Conservation (phyloP, 352 stramenopile species). For the Phytophthora colocasiae region DNA sequence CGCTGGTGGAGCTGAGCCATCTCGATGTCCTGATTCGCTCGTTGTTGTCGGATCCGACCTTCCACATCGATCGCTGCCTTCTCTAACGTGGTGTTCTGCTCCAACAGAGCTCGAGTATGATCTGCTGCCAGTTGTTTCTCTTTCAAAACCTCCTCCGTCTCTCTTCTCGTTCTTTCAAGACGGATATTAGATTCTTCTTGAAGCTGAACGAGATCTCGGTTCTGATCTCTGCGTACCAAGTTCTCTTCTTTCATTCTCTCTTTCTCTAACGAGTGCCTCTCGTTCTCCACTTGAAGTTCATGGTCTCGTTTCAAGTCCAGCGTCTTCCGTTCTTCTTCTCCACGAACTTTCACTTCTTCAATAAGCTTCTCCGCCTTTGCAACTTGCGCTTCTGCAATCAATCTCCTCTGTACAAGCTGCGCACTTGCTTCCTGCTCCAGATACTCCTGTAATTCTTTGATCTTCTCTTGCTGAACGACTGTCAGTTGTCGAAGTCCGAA, state of each 20-base stretch:
- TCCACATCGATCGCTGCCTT: constrained; percentile 73
- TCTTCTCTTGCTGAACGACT: constrained; percentile 35
- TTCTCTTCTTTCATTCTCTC: constrained; percentile 59
- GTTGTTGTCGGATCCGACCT: constrained; percentile 72
- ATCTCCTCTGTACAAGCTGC: constrained; percentile 67
- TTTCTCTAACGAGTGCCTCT: constrained; percentile 58
- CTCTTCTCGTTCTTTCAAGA: constrained; percentile 58
- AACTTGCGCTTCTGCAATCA: constrained; percentile 59
- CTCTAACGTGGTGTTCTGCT: constrained; percentile 68
- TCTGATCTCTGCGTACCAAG: constrained; percentile 48
- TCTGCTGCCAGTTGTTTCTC: constrained; percentile 61
- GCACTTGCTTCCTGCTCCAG: constrained; percentile 71
- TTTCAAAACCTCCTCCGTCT: constrained; percentile 71
- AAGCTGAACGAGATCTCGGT: constrained; percentile 63
- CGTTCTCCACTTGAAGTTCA: constrained; percentile 57
- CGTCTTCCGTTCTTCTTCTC: constrained; percentile 63
- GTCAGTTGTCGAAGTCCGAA: constrained; percentile 33
- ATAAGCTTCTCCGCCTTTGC: constrained; percentile 42
- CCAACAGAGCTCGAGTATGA: constrained; percentile 52
- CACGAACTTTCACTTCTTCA: constrained; percentile 47
- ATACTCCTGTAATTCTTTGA: constrained; percentile 56
- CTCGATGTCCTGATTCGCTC: constrained; percentile 76
- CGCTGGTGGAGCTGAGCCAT: constrained; percentile 66
- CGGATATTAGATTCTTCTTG: constrained; percentile 70
- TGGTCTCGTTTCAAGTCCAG: constrained; percentile 52